phyloP scores from a whole-genome alignment of 2,329 filamentous ascomycete genomes.

The Alternaria infectoria region DNA sequence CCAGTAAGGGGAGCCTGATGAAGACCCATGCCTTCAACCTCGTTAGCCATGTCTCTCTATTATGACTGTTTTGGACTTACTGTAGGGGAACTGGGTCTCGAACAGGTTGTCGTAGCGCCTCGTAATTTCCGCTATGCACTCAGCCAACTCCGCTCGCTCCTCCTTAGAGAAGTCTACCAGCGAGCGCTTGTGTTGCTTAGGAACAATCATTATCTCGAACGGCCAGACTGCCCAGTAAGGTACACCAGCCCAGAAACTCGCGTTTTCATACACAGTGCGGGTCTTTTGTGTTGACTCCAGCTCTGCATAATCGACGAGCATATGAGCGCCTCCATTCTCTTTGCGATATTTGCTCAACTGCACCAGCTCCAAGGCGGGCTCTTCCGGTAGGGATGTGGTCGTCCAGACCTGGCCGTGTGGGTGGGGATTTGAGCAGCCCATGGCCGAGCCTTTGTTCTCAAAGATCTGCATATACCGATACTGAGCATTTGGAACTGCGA shows the following conservation, averaged over 20 bases:
- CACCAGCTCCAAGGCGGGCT: conserved; percentile 78
- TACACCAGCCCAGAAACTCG: conserved; percentile 82
- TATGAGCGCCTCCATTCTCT: conserved; percentile 73
- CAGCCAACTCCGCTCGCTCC: conserved; percentile 77
- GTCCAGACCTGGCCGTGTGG: conserved; percentile 98
- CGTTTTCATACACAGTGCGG: conserved; percentile 87
- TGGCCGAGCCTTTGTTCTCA: conserved; percentile 96
- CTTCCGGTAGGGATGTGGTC: conserved; percentile 87
- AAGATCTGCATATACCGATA: conserved; percentile 99
- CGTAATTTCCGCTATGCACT: conserved; percentile 85
- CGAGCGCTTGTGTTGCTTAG: conserved; percentile 81
- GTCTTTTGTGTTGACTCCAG: conserved; percentile 83
- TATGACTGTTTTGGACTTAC: conserved; percentile 54
- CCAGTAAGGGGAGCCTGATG: conserved; percentile 92
- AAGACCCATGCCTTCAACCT: conserved; percentile 75
- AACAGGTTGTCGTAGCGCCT: conserved; percentile 96
- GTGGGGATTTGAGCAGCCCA: conserved; percentile 99
- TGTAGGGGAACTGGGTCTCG: conserved; percentile 95
- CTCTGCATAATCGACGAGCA: conserved; percentile 85
- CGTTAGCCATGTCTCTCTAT: conserved; percentile 8
- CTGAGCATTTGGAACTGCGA: conserved; percentile 69
- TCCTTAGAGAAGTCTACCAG: conserved; percentile 78
- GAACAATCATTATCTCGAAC: conserved; percentile 90
- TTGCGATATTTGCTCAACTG: conserved; percentile 79
- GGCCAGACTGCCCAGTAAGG: conserved; percentile 99